A percentile compares a stretch with the other conserved stretches of the same genome.
These are phyloP conservation scores for Trichosporon sp. DNA, from an alignment of 1,284 basidiomycete genomes.

Conservation along the genomic window DNA sequence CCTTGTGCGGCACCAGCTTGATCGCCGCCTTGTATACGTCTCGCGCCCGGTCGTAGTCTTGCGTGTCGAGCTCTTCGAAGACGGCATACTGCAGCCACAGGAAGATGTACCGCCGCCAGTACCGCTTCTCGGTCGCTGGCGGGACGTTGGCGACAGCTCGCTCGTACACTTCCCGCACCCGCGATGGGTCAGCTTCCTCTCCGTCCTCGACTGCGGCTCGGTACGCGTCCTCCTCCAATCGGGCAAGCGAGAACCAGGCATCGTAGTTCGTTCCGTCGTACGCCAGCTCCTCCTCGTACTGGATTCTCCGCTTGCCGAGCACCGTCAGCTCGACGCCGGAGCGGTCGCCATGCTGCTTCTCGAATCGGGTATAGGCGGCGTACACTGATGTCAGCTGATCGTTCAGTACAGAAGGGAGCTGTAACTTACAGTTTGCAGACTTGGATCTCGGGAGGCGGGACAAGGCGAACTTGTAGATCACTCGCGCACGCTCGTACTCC, in stretches of 20 bases:
- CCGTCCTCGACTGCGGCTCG: conserved; percentile 71
- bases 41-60: conserved; percentile 77
- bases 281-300: conserved; percentile 89
- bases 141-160: conserved; percentile 94
- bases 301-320: conserved; percentile 89
- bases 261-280: conserved; percentile 92
- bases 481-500: conserved; percentile 91
- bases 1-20: conserved; percentile 85
- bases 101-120: conserved; percentile 87
- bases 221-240: conserved; percentile 85
- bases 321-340: conserved; percentile 87
- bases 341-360: conserved; percentile 93
- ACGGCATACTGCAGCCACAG: conserved; percentile 93
- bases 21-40: conserved; percentile 91
- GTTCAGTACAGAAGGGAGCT: background rate
- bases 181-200: conserved; percentile 52
- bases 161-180: conserved; percentile 91
- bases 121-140: conserved; percentile 56
- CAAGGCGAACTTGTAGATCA: conserved; percentile 98
- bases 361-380: conserved; percentile 90
- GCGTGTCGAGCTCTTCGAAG: conserved; percentile 93
- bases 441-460: conserved; percentile 85
- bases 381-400: conserved; percentile 55
- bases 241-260: conserved; percentile 95
- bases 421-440: conserved; percentile 55